These are phyloP conservation scores for Clausena lansium DNA, from an alignment of 345 rosid species.

Conservation along the genomic window DNA sequence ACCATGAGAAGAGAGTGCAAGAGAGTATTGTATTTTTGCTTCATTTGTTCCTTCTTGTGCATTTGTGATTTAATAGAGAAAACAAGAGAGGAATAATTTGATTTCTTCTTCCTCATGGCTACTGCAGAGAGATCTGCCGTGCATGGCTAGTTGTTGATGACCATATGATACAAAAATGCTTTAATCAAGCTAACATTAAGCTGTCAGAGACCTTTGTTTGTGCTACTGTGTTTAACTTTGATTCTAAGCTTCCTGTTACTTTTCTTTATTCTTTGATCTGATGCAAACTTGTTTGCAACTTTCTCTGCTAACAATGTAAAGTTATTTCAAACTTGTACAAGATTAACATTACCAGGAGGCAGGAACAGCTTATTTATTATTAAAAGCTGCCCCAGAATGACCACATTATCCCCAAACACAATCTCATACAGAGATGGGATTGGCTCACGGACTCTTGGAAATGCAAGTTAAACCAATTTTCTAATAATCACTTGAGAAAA, in stretches of 20 bases:
- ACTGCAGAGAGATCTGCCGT: slow-evolving; percentile 14
- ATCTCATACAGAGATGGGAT: not conserved
- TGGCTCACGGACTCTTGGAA: not conserved
- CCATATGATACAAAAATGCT: not conserved
- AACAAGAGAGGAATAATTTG: slow-evolving; percentile 34
- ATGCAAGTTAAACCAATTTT: not conserved
- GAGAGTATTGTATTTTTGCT: not conserved
- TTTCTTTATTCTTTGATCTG: slow-evolving; percentile 31
- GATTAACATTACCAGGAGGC: not conserved
- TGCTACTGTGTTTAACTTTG: slow-evolving; percentile 30
- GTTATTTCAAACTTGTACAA: not conserved
- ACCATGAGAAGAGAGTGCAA: slow-evolving; percentile 19
- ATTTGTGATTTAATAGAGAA: slow-evolving; percentile 23
- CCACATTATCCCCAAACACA: not conserved
- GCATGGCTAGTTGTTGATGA: slow-evolving; percentile 14
- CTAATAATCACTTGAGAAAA: not conserved
- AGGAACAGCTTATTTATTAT: not conserved
- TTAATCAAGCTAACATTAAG: slow-evolving; percentile 8
- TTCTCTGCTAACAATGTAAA: slow-evolving; percentile 8
- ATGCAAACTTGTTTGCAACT: slow-evolving; percentile 15
- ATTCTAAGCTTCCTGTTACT: slow-evolving; percentile 38
- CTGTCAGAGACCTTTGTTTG: slow-evolving; percentile 16
- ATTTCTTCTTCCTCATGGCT: slow-evolving; percentile 36
- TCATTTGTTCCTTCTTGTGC: not conserved
- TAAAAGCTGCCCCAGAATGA: not conserved